These are phyloP conservation scores for Mycena citricolor DNA, from an alignment of 1,284 basidiomycete species.

Conservation along the genomic window DNA sequence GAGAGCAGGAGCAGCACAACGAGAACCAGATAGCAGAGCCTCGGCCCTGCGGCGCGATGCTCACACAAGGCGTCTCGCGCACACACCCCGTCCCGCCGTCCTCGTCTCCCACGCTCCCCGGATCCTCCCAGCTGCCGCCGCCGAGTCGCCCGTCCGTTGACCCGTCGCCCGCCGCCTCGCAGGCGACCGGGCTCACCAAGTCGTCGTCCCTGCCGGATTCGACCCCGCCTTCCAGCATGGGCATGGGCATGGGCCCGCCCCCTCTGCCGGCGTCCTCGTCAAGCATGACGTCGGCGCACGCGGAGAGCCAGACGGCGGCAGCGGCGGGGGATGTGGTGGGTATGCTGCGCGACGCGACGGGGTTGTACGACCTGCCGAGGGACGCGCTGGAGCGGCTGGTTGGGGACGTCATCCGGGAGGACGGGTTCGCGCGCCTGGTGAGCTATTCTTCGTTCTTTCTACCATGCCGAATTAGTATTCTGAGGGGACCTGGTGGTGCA, in stretches of 20 bases:
- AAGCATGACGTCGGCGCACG: constrained; percentile 17
- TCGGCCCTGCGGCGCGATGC: background rate
- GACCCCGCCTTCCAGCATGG: constrained; percentile 32
- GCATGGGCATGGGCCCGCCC: constrained; percentile 31
- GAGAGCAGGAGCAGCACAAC: too few species aligned
- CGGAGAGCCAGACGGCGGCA: constrained; percentile 3
- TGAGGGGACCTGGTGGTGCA: background rate
- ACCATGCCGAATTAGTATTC: background rate
- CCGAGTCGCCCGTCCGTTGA: background rate
- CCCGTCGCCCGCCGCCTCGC: background rate
- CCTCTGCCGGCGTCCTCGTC: constrained; percentile 17
- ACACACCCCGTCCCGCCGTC: background rate
- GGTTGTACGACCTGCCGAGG: constrained; percentile 48
- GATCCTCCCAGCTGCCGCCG: constrained; percentile 4
- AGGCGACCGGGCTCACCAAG: background rate
- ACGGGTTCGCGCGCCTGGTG: constrained; percentile 54
- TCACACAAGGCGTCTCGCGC: background rate
- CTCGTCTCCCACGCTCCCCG: background rate
- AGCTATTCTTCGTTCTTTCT: constrained; percentile 21
- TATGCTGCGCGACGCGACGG: constrained; percentile 40
- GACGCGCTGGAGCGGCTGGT: constrained; percentile 48
- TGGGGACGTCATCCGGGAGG: constrained; percentile 53
- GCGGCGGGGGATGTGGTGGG: constrained; percentile 31
- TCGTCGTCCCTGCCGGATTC: constrained; percentile 31
- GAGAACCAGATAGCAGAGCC: too few species aligned